A percentile compares a stretch with the other conserved stretches of the same genome.
phyloP scores from a whole-genome alignment of 805 yeast genomes.

The Ogataea pilisensis region DNA sequence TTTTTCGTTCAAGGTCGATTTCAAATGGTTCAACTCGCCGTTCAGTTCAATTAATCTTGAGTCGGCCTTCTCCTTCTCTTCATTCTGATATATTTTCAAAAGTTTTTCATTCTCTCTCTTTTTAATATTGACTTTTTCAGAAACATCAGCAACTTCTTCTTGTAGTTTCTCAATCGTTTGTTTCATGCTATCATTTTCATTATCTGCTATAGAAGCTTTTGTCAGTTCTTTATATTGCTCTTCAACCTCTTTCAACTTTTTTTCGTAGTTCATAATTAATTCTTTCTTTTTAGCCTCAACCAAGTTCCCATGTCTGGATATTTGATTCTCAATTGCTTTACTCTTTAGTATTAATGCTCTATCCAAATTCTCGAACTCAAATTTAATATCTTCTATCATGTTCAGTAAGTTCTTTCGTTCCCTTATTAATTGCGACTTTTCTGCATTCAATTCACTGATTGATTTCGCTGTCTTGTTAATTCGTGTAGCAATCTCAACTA shows the following conservation, averaged over 20 bases:
- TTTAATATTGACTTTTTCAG: slow-evolving; percentile 18
- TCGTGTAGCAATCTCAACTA: slow-evolving; percentile 12
- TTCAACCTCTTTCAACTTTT: slow-evolving; percentile 19
- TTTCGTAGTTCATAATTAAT: slow-evolving; percentile 13
- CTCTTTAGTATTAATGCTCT: slow-evolving; percentile 16
- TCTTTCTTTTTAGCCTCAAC: slow-evolving; percentile 33
- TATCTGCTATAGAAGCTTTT: slow-evolving; percentile 26
- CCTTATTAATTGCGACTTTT: slow-evolving; percentile 17
- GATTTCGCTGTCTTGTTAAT: slow-evolving; percentile 11
- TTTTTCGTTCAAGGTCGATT: slow-evolving; percentile 2
- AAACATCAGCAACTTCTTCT: slow-evolving; percentile 25
- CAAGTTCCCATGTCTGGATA: slow-evolving; percentile 25
- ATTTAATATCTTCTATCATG: slow-evolving; percentile 12
- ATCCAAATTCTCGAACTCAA: slow-evolving; percentile 17
- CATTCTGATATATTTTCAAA: slow-evolving; percentile 5
- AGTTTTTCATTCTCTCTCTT: slow-evolving; percentile 6
- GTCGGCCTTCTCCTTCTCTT: slow-evolving; percentile 2
- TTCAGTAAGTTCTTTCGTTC: slow-evolving; percentile 16
- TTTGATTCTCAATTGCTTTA: slow-evolving; percentile 18
- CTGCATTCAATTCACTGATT: slow-evolving; percentile 18
- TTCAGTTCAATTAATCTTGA: slow-evolving; percentile 1
- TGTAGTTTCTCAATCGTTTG: slow-evolving; percentile 24
- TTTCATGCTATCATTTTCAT: slow-evolving; percentile 26
- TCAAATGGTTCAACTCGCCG: slow-evolving; percentile 9
- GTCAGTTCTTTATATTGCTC: slow-evolving; percentile 17